phyloP scores from a whole-genome alignment of 371 early-diverging fungal species.

The Lichtheimia hyalospora region DNA sequence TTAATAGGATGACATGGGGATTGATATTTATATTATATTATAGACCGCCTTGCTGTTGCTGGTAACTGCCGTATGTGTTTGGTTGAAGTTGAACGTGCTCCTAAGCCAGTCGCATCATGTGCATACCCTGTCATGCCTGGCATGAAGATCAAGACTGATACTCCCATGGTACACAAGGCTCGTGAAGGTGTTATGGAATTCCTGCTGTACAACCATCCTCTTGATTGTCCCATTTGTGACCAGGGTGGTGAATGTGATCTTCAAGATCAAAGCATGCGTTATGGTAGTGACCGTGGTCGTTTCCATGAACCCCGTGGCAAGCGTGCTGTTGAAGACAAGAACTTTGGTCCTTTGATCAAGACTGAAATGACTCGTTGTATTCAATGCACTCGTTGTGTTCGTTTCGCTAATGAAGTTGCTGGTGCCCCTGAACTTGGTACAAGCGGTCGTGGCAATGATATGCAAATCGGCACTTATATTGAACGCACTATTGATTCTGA shows the following conservation, averaged over 20 bases:
- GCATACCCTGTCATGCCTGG: conserved; percentile 97
- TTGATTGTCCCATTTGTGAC: conserved; percentile 98
- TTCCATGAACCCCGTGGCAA: conserved; percentile 85
- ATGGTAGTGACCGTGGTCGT: conserved; percentile 93
- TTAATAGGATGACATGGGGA: not conserved
- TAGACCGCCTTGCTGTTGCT: conserved; percentile 89
- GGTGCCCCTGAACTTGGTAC: conserved; percentile 96
- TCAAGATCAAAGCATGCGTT: conserved; percentile 96
- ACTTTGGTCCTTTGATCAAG: conserved; percentile 95
- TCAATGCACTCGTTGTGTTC: conserved; percentile 98
- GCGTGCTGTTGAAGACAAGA: conserved; percentile 97
- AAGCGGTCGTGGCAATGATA: conserved; percentile 94
- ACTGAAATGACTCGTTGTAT: conserved; percentile 98
- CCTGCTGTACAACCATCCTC: conserved; percentile 94
- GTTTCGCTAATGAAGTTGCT: conserved; percentile 97
- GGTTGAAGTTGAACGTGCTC: conserved; percentile 94
- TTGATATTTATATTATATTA: not conserved
- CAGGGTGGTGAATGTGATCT: conserved; percentile 99
- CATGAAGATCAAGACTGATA: conserved; percentile 95
- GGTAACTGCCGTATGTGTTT: conserved; percentile 99
- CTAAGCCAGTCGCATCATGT: conserved; percentile 96
- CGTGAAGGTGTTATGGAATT: conserved; percentile 99
- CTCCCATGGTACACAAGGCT: conserved; percentile 93
- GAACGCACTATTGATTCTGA: conserved; percentile 88
- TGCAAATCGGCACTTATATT: conserved; percentile 97